These are phyloP conservation scores for Tuber melanosporum DNA, from an alignment of 495 filamentous ascomycete species.

Conservation along the genomic window DNA sequence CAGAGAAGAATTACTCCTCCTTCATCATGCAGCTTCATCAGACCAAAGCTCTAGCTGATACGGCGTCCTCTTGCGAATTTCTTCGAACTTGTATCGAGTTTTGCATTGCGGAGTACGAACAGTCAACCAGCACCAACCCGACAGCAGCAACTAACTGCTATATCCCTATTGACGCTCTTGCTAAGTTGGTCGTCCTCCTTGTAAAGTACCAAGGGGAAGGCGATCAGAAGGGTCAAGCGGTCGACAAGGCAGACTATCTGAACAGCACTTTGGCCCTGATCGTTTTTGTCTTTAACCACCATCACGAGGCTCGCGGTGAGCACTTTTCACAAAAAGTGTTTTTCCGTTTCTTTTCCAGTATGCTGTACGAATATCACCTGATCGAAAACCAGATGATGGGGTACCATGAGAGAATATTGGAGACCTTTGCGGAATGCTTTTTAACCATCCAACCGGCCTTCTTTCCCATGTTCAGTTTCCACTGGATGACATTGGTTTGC, in stretches of 20 bases:
- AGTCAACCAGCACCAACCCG: constrained; percentile 53
- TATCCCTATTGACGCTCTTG: constrained; percentile 74
- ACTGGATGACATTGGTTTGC: constrained; percentile 72
- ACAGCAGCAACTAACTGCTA: constrained; percentile 62
- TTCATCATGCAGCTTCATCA: constrained; percentile 83
- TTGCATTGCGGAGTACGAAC: constrained; percentile 68
- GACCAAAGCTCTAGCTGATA: constrained; percentile 59
- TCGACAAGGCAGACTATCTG: constrained; percentile 59
- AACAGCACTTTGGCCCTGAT: constrained; percentile 68
- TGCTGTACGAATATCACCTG: constrained; percentile 64
- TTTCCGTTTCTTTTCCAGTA: constrained; percentile 79
- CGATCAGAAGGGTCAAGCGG: constrained; percentile 52
- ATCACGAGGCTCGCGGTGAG: constrained; percentile 74
- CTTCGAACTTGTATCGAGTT: constrained; percentile 74
- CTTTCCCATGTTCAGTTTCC: constrained; percentile 74
- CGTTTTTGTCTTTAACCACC: constrained; percentile 73
- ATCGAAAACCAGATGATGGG: constrained; percentile 44
- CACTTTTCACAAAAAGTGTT: constrained; percentile 82
- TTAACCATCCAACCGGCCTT: constrained; percentile 65
- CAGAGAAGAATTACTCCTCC: constrained; percentile 61
- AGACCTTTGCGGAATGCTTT: constrained; percentile 67
- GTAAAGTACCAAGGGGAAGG: constrained; percentile 60
- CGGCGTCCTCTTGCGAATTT: constrained; percentile 70
- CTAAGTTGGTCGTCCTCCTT: constrained; percentile 70
- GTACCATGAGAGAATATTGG: constrained; percentile 62